These are phyloP conservation scores for Colletotrichum sp. DNA, from an alignment of 2,329 filamentous ascomycete species.

Conservation along the genomic window DNA sequence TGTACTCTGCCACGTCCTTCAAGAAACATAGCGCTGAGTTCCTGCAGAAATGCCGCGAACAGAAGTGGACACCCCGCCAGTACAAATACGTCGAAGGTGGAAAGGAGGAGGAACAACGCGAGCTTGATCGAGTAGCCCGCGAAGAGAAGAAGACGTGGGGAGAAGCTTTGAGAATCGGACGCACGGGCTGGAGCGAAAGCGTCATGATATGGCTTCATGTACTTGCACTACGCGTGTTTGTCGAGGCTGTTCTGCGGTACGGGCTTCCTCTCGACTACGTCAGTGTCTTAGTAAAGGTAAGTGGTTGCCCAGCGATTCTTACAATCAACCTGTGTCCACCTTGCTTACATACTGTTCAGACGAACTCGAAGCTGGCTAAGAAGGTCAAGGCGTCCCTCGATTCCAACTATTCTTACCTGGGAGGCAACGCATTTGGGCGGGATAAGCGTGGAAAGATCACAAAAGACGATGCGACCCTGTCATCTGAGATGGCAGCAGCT, in stretches of 20 bases:
- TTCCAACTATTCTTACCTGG: constrained; percentile 85
- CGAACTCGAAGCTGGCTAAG: constrained; percentile 79
- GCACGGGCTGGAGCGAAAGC: constrained; percentile 94
- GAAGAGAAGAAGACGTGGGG: constrained; percentile 94
- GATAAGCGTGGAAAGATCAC: constrained; percentile 93
- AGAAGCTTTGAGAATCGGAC: constrained; percentile 83
- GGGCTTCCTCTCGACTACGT: constrained; percentile 91
- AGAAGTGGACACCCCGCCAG: constrained; percentile 93
- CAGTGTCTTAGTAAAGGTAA: constrained; percentile 81
- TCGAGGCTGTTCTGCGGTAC: constrained; percentile 97
- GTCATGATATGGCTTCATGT: constrained; percentile 98
- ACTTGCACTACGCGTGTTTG: constrained; percentile 88
- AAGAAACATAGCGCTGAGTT: constrained; percentile 91
- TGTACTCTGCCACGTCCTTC: constrained; percentile 90
- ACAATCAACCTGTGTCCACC: not conserved
- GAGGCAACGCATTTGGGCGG: constrained; percentile 89
- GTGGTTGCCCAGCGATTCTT: constrained; percentile 28
- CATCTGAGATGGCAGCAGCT: constrained; percentile 83
- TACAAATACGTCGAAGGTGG: constrained; percentile 93
- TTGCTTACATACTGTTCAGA: constrained; percentile 55
- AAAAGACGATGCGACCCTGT: constrained; percentile 82
- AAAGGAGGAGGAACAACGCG: constrained; percentile 84
- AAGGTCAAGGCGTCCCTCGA: constrained; percentile 84
- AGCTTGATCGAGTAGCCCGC: constrained; percentile 79
- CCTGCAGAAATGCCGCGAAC: constrained; percentile 87